A percentile compares a stretch with the other conserved stretches of the same genome.
phyloP scores from a whole-genome alignment of 1,139 yeast genomes.

The Meyerozyma smithsonii region DNA sequence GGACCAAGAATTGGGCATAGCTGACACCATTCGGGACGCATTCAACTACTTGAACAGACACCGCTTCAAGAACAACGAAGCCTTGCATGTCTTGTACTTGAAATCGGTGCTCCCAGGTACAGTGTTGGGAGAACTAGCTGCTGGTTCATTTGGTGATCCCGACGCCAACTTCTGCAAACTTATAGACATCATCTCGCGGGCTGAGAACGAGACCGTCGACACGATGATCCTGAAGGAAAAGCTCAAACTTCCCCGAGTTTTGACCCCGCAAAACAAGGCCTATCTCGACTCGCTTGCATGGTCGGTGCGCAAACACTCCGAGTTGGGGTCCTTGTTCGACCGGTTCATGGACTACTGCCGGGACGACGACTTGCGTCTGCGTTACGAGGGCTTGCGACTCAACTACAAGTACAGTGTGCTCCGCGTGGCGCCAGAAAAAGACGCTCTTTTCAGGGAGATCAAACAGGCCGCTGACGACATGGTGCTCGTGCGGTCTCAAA shows the following conservation, averaged over 20 bases:
- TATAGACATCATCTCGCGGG: conserved; percentile 37
- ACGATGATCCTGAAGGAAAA: conserved; percentile 30
- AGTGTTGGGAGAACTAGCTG: conserved; percentile 52
- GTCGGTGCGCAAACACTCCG: conserved; percentile 45
- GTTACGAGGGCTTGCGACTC: conserved; percentile 55
- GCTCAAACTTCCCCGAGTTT: conserved; percentile 32
- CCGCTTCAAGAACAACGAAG: conserved; percentile 24
- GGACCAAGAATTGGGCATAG: conserved; percentile 33
- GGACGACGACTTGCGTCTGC: conserved; percentile 59
- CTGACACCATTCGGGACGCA: conserved; percentile 46
- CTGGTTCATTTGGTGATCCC: conserved; percentile 43
- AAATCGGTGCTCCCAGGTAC: conserved; percentile 60
- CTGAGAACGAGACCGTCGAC: conserved; percentile 34
- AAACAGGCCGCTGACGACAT: conserved; percentile 64
- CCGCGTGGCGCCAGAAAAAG: conserved; percentile 37
- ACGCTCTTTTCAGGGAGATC: conserved; percentile 35
- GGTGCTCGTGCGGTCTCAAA: conserved; percentile 57
- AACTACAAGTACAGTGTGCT: conserved; percentile 54
- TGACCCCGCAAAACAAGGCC: conserved; percentile 28
- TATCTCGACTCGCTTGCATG: conserved; percentile 43
- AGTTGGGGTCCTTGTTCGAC: conserved; percentile 50
- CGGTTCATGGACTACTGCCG: conserved; percentile 54
- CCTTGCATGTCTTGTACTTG: conserved; percentile 43
- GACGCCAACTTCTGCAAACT: conserved; percentile 47
- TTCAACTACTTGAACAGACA: conserved; percentile 38